Base-by-base conservation (phyloP, 2,329 filamentous ascomycete species). In the Neoscytalidium dimidiatum region DNA sequence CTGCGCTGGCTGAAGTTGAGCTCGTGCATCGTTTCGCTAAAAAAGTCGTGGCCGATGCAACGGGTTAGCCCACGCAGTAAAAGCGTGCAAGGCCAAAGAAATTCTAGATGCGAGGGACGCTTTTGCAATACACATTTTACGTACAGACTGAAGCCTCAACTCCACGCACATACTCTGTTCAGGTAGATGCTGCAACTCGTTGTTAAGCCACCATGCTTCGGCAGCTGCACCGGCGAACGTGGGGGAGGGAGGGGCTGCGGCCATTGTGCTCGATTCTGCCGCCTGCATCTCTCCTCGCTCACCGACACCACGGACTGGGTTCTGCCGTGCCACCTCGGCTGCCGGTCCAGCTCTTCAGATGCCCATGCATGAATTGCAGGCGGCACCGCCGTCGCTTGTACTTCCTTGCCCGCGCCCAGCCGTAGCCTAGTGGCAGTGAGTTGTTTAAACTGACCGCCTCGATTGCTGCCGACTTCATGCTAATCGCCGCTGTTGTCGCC, bases 251-350 rank as follows among this genome's bases (percentile, higher is more conserved):
- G 28, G 4, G 46, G 9, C 38, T 41, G 38, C 49, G 49, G 41
- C 28, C 38, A 17, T 21, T 41, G 35, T 58, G 35, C 53, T 29
- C 14, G 11, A 29, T 51, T 51, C 46, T 51, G 46, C 26, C 23
- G 21, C 46, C 9, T 26, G 44, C 11, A 28, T 4, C 21, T 26
- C 11, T 21, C 13, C 43, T 33, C 38, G 17, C 56, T 46, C 56
- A 60, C 56, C 56, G 56, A 60, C 56, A 60, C 56, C 56, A 21
- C 28, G 56, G 56, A 33, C 26, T 33, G 26, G 56, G 41, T 44
- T 46, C 19, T 44, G 38, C 56, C 38, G 43, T 44, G 56, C 43
- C 11, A 60, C 56, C 56, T 58, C 41, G 35, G 38, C 38, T 33
- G 26, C 35, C 6, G 9, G 4, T 19, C n/a, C 29, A 29, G 28